Evolutionary conservation across 2,329 filamentous ascomycete species (phyloP), one percentile per base, ranked within the genome.

Genomic region (Epichloe festucae): DNA sequence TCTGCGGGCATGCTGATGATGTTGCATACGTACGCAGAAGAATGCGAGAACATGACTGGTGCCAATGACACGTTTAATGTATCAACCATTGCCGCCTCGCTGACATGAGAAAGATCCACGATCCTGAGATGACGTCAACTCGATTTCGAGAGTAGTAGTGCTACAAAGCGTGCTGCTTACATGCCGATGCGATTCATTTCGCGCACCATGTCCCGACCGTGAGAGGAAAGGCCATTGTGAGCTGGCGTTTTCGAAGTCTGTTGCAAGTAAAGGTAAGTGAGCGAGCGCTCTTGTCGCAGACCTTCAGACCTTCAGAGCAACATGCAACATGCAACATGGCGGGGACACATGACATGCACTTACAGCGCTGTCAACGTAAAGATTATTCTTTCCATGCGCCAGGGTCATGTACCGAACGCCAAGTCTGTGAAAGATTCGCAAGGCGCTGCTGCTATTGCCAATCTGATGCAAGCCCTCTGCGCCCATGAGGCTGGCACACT

Each of bases 401-500:
- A 97, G 72, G 0, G 90, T 96, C 17, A 84, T 83, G 62, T 96
- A 96, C 48, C 89, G 82, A 5, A 90, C 89, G 2, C 91, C 91
- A 3, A 95, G 74, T 3, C 77, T 72, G 65, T 93, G 74, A 66
- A 84, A 95, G 23, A 80, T 74, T 6, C 91, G 82, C 10, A 97
- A 73, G 51, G 82, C 89, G 41, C 85, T 76, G 23, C 83, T 73
- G 1, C 82, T 87, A 69, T 96, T 95, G 53, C 89, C 90, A 59
- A 97, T 94, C 61, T 95, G 91, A 63, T 97, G 91, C 7, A 96
- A 77, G 3, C 91, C 91, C 69, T 95, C 89, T 49, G 94, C 81
- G 3, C 84, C 87, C 4, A 91, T 70, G 0, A 87, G 86, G 5
- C 44, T 48, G 17, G 93, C 85, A 48, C 94, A 73, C 59, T 79